Percentiles rank a stretch among this genome's conserved stretches.
Conservation (phyloP, 345 rosid genomes). For the Durio zibethinus region DNA sequence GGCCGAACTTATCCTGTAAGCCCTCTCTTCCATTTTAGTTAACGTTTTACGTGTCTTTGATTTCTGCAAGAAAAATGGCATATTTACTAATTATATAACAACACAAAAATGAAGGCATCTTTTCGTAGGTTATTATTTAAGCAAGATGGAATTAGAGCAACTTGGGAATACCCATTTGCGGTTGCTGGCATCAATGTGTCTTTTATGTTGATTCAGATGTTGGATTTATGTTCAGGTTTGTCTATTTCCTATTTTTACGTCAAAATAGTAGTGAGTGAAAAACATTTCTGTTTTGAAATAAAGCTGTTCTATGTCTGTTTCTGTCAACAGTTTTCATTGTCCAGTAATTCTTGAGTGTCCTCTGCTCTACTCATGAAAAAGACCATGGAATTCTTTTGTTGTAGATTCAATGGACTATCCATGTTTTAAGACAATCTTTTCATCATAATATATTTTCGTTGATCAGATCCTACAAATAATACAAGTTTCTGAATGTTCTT, state of each 20-base stretch:
- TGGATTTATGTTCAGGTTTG: conserved; percentile 71
- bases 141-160: conserved; percentile 76
- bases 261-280: not conserved
- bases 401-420: not conserved
- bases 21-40: conserved; percentile 3
- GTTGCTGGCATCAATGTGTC: conserved; percentile 96
- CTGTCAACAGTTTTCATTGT: not conserved
- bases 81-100: conserved; percentile 44
- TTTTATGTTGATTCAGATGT: conserved; percentile 91
- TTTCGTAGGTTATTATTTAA: conserved; percentile 89
- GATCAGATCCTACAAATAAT: not conserved
- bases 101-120: conserved; percentile 78
- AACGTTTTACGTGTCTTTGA: conserved; percentile 1
- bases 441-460: not conserved
- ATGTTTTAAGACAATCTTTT: not conserved
- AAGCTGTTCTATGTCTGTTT: not conserved
- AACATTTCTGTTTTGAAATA: not conserved
- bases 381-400: not conserved
- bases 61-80: conserved; percentile 15
- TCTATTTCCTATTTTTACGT: too few species aligned
- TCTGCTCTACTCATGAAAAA: not conserved
- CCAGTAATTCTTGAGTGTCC: not conserved
- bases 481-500: not conserved
- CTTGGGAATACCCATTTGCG: conserved; percentile 98
- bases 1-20: conserved; percentile 86